Evolutionary conservation across 2,329 filamentous ascomycete species (phyloP), one percentile per base, ranked within the genome.

Genomic region (Thielaviopsis euricoi): DNA sequence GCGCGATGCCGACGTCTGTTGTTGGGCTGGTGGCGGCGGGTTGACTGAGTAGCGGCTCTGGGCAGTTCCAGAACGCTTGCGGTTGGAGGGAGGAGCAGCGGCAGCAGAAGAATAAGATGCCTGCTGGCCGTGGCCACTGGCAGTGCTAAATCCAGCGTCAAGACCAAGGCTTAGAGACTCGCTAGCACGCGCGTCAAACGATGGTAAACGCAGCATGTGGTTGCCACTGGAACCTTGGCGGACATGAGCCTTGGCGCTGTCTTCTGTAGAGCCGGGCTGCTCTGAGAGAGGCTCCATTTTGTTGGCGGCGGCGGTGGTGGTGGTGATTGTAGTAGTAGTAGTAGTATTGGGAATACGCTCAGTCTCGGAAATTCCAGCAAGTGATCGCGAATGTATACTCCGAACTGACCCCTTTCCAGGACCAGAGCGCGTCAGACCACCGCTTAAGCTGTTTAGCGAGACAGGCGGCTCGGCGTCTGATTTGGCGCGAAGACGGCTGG

Each of bases 291-390:
- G 29, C 48, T 60, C 58, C 58, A 60, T 60, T 48, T 21, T 48
- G 2, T 7, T 12, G 13, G 37, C 13, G 13, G 6, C 17, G 37
- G 15, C 5, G 17, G 13, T 46, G 9, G 15, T 46, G 9, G 13
- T 46, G 10, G 17, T 19, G 13, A 6, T 21, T 3, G 17, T 21
- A n/a, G 17, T 48, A 26, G 33, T 33, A 22, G 15, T 40, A 37
- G 23, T 48, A 21, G 12, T 29, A 19, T 7, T n/a, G 23, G 55
- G 43, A 13, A 58, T 72, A 6, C 78, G 74, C 58, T 81, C 78
- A 26, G 76, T 74, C 67, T 81, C 79, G 60, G 75, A 75, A 57
- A 81, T 81, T 62, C 80, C 77, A 4, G 76, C 76, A 46, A 82
- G 69, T 0, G 74, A 77, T 26, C 75, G 70, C 61, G 75, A 78